A percentile compares a stretch with the other conserved stretches of the same genome.
These are phyloP conservation scores for Xerocomus brunneocitrinus DNA, from an alignment of 768 basidiomycete genomes.

Conservation along the genomic window DNA sequence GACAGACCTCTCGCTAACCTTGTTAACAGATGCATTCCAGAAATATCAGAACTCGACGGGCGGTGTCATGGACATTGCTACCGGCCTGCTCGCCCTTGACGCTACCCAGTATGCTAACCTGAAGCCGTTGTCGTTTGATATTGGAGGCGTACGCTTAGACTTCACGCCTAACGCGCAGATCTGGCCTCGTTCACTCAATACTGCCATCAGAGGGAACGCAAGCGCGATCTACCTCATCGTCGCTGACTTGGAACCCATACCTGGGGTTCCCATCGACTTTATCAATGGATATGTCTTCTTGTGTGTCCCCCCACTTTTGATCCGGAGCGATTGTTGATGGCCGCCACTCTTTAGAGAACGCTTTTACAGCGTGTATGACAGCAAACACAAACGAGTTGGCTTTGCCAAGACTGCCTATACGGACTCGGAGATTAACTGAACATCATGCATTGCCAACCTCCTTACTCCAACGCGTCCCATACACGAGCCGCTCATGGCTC, in stretches of 20 bases:
- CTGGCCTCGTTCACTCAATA: conserved; percentile 16
- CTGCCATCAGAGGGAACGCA: conserved; percentile 17
- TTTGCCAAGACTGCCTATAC: conserved; percentile 39
- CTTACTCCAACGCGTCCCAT: not conserved
- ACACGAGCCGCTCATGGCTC: no score
- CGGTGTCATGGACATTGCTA: conserved; percentile 13
- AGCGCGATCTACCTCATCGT: conserved; percentile 23
- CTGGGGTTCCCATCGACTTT: conserved; percentile 5
- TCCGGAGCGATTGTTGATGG: not conserved
- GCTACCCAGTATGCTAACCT: conserved; percentile 18
- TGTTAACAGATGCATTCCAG: conserved; percentile 12
- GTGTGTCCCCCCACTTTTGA: not conserved
- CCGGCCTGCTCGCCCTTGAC: conserved; percentile 25
- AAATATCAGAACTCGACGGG: conserved; percentile 7
- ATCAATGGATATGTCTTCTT: conserved; percentile 11
- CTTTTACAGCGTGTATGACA: conserved; percentile 29
- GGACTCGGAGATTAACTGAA: not conserved
- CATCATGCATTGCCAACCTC: no score
- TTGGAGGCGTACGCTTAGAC: conserved; percentile 6
- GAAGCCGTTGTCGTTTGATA: conserved; percentile 14
- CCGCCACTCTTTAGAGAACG: conserved; percentile 23
- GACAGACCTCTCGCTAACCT: not conserved
- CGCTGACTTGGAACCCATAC: conserved; percentile 3
- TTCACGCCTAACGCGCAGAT: conserved; percentile 16
- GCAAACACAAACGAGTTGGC: conserved; percentile 28